Evolutionary conservation across 257 asterid species (phyloP).

Genomic region (Voacanga thouarsii): DNA sequence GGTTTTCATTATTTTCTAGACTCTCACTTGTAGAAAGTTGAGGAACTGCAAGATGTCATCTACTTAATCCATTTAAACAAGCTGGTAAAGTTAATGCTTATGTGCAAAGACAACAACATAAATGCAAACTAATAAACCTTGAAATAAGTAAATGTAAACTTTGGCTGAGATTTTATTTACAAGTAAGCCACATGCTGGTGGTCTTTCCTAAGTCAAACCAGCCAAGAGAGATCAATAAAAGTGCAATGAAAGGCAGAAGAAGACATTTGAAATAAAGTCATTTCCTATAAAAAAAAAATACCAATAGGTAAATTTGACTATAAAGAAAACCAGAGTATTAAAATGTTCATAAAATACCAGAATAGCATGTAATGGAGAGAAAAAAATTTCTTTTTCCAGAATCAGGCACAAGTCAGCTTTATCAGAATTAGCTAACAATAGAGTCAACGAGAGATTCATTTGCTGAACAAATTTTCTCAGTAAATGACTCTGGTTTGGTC

Average conservation of each 20-base stretch:
- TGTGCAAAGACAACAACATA: background rate
- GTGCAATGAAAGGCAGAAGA: background rate
- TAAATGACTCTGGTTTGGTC: background rate
- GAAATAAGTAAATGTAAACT: background rate
- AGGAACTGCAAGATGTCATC: slow-evolving; percentile 52
- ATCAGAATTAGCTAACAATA: background rate
- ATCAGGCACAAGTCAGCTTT: background rate
- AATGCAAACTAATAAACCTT: background rate
- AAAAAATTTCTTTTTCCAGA: background rate
- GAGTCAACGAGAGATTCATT: background rate
- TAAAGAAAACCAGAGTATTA: background rate
- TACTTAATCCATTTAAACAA: background rate
- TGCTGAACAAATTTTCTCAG: background rate
- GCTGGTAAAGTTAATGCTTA: background rate
- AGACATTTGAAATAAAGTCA: background rate
- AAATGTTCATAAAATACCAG: background rate
- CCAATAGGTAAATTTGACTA: background rate
- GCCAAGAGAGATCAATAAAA: background rate
- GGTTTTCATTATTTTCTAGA: slow-evolving; percentile 47
- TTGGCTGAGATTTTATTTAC: background rate
- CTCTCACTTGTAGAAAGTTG: slow-evolving; percentile 77
- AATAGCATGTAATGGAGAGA: background rate
- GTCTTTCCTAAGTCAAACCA: background rate
- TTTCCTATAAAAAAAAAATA: background rate
- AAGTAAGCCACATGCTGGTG: too few species aligned